Percentiles rank a stretch among this genome's conserved stretches.
phyloP scores from a whole-genome alignment of 352 stramenopile genomes.

The Phytophthora vignae region DNA sequence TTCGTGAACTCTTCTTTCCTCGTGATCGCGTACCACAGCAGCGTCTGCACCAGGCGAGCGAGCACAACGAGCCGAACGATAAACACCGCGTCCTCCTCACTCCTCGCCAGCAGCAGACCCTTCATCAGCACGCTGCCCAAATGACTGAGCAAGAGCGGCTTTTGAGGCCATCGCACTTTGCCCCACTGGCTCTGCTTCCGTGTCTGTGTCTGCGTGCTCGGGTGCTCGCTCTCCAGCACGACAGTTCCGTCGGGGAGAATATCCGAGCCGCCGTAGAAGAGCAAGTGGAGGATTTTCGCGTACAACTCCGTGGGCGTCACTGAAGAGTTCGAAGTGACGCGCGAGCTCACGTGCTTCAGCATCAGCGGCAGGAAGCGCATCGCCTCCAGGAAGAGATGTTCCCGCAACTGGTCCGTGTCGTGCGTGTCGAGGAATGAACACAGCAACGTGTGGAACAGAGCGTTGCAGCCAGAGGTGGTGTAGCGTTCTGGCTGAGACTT shows the following conservation, averaged over 20 bases:
- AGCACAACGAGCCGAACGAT: slow-evolving; percentile 72
- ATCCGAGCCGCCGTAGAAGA: slow-evolving; percentile 83
- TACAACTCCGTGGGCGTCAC: slow-evolving; percentile 34
- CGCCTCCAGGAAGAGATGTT: slow-evolving; percentile 71
- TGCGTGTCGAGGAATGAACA: slow-evolving; percentile 75
- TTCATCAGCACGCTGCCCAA: slow-evolving; percentile 80
- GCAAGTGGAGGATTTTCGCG: slow-evolving; percentile 62
- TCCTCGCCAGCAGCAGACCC: slow-evolving; percentile 68
- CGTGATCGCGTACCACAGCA: slow-evolving; percentile 81
- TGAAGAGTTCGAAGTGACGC: slow-evolving; percentile 36
- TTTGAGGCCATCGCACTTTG: slow-evolving; percentile 80
- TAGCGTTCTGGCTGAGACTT: slow-evolving; percentile 86
- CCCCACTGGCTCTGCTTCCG: slow-evolving; percentile 88
- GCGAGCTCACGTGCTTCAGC: slow-evolving; percentile 59
- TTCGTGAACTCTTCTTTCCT: slow-evolving; percentile 66
- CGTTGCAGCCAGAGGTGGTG: slow-evolving; percentile 75
- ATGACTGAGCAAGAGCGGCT: slow-evolving; percentile 78
- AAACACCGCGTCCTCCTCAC: slow-evolving; percentile 63
- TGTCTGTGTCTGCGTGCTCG: slow-evolving; percentile 87
- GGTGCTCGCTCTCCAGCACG: slow-evolving; percentile 77
- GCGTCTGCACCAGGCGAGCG: slow-evolving; percentile 74
- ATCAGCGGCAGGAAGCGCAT: slow-evolving; percentile 84
- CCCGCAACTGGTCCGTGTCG: slow-evolving; percentile 67
- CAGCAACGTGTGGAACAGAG: slow-evolving; percentile 82
- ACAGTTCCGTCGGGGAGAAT: slow-evolving; percentile 71